phyloP scores from a whole-genome alignment of 768 basidiomycete genomes.

The Krasilnikovozyma curviuscula region DNA sequence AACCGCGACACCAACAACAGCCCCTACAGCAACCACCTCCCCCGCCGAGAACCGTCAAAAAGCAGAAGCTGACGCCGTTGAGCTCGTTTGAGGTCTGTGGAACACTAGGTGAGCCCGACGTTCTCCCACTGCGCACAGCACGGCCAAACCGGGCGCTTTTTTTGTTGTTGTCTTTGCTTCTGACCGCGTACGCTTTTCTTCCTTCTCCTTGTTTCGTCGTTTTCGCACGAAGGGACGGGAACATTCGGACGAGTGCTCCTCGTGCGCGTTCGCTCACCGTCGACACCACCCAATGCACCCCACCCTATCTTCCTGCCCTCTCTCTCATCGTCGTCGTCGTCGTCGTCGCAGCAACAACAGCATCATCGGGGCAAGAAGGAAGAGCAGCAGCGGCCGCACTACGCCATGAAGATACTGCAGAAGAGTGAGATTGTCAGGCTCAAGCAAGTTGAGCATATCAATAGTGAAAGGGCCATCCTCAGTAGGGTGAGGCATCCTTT shows the following conservation, averaged over 20 bases:
- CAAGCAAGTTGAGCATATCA: slow-evolving; percentile 94
- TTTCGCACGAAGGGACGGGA: slow-evolving; percentile 78
- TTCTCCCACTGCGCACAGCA: background rate
- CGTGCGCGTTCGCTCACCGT: slow-evolving; percentile 43
- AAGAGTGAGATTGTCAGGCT: slow-evolving; percentile 35
- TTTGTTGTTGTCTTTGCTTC: slow-evolving; percentile 18
- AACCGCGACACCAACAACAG: no score
- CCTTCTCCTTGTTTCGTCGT: background rate
- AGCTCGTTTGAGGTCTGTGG: slow-evolving; percentile 30
- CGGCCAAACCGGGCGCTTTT: background rate
- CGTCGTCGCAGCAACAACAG: no score
- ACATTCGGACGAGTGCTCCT: slow-evolving; percentile 88
- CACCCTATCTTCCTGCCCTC: slow-evolving; percentile 31
- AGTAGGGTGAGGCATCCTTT: slow-evolving; percentile 84
- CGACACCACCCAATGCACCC: slow-evolving; percentile 24
- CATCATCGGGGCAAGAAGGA: slow-evolving; percentile 65
- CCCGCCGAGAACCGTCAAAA: no score
- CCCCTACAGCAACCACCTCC: no score
- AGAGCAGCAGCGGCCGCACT: slow-evolving; percentile 24
- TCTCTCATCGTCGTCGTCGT: slow-evolving; percentile 67
- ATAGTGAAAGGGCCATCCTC: slow-evolving; percentile 84
- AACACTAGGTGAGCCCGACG: slow-evolving; percentile 22
- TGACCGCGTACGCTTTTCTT: background rate
- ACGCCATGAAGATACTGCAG: slow-evolving; percentile 27
- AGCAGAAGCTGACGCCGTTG: no score